These are phyloP conservation scores for Trichoderma sp. DNA, from an alignment of 2,329 filamentous ascomycete species.

Conservation along the genomic window DNA sequence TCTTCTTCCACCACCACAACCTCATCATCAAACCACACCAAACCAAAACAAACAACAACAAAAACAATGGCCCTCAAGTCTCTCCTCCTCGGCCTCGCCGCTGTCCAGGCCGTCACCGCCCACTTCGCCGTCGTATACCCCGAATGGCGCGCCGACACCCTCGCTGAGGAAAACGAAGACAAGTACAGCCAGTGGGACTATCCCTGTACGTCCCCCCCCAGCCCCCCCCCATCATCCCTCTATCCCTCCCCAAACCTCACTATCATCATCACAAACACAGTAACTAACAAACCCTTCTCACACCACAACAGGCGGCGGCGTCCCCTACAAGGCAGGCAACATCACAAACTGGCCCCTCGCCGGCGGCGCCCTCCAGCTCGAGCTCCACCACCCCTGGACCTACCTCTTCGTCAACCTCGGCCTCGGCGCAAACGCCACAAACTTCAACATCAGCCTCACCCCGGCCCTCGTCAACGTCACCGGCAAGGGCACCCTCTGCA, in stretches of 20 bases:
- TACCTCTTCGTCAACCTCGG: slow-evolving; percentile 59
- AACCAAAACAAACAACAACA: too few relatives aligned
- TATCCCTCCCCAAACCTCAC: too few relatives aligned
- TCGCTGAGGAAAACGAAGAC: slow-evolving; percentile 42
- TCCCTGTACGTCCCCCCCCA: slow-evolving; percentile 49
- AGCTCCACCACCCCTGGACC: slow-evolving; percentile 55
- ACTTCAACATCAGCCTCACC: slow-evolving; percentile 70
- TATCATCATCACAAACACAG: neutral
- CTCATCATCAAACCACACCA: neutral
- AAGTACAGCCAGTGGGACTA: slow-evolving; percentile 53
- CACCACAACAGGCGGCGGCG: slow-evolving; percentile 48
- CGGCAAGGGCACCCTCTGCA: slow-evolving; percentile 66
- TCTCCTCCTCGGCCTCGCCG: slow-evolving; percentile 41
- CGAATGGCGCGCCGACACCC: slow-evolving; percentile 52
- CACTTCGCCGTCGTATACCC: slow-evolving; percentile 55
- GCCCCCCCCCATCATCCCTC: neutral
- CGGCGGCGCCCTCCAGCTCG: slow-evolving; percentile 52
- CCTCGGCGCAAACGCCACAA: slow-evolving; percentile 53
- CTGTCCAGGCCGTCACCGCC: slow-evolving; percentile 45
- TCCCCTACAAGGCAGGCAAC: slow-evolving; percentile 48
- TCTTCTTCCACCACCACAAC: neutral
- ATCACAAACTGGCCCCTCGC: slow-evolving; percentile 57
- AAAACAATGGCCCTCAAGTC: slow-evolving; percentile 31
- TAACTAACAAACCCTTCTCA: neutral
- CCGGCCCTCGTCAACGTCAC: slow-evolving; percentile 60